Evolutionary conservation across 2,329 filamentous ascomycete genomes (phyloP), one percentile per base, ranked within the genome.

Genomic region (Fusarium azukiicola): DNA sequence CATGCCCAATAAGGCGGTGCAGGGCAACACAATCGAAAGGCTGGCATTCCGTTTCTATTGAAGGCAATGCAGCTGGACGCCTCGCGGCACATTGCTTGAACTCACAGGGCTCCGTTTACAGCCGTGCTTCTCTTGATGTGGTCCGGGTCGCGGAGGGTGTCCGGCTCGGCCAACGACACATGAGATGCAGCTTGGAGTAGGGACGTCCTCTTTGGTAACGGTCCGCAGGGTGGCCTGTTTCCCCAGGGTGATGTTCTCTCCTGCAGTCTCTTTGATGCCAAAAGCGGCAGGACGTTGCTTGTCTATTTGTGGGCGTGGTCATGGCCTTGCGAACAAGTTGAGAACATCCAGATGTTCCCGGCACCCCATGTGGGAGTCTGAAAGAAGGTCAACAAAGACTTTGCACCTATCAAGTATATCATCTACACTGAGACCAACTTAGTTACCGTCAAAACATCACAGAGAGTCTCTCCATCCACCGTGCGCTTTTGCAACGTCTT

Each of bases 261-360:
- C 61, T 74, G 71, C 52, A 63, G 67, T 74, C 66, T 69, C 75
- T 79, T 82, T 79, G 74, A 80, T 44, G 58, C 73, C 77, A 74
- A 54, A 80, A 78, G 74, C 75, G 73, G 72, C 52, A 78, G 66
- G 69, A 72, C 49, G 71, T 76, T 82, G 82, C 80, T 82, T 82
- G 81, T 80, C 79, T 82, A 79, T 82, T 82, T 80, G 80, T 79
- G 79, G 79, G 52, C 73, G 73, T 82, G 79, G 76, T 74, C 79
- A 76, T 79, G 77, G 75, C 80, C 74, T 50, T 79, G 72, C 72
- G 74, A 74, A 73, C 71, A 74, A 73, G 68, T 72, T 69, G 64
- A 75, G 71, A 69, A 54, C 78, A 75, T 70, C 67, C 66, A 70
- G 70, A 72, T 76, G 63, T 69, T 64, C 79, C 63, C 76, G 81